Conservation (phyloP, 257 asterid genomes). For the Nicotiana obtusifolia region DNA sequence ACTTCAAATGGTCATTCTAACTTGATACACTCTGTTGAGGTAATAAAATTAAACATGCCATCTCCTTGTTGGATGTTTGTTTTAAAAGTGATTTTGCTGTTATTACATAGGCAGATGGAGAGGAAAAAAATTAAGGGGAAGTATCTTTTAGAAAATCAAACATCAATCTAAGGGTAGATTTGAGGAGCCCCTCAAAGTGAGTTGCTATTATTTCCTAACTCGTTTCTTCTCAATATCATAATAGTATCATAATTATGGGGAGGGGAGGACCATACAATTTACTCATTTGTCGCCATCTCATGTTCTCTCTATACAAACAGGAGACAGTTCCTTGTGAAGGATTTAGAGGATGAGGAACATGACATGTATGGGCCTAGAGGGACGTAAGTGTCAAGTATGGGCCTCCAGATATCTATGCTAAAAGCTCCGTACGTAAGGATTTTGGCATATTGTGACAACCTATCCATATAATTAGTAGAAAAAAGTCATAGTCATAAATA, state of each 20-base stretch:
- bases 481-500: too few relatives aligned
- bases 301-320: background rate
- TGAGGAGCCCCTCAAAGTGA: background rate
- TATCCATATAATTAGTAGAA: too few relatives aligned
- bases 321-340: background rate
- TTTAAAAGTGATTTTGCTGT: background rate
- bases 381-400: too few relatives aligned
- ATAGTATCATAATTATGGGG: background rate
- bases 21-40: background rate
- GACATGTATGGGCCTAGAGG: too few relatives aligned
- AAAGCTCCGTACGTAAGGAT: too few relatives aligned
- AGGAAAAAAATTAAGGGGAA: background rate
- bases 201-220: too few relatives aligned
- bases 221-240: background rate
- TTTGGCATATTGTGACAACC: too few relatives aligned
- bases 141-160: background rate
- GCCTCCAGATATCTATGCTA: too few relatives aligned
- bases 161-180: background rate
- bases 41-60: background rate
- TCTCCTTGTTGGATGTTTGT: background rate
- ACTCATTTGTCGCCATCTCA: background rate
- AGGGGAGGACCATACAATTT: background rate
- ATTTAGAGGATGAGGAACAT: background rate
- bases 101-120: background rate
- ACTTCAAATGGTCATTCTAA: background rate